Evolutionary conservation across 805 yeast genomes (phyloP).

Genomic region (Monosporozyma aquatica): DNA sequence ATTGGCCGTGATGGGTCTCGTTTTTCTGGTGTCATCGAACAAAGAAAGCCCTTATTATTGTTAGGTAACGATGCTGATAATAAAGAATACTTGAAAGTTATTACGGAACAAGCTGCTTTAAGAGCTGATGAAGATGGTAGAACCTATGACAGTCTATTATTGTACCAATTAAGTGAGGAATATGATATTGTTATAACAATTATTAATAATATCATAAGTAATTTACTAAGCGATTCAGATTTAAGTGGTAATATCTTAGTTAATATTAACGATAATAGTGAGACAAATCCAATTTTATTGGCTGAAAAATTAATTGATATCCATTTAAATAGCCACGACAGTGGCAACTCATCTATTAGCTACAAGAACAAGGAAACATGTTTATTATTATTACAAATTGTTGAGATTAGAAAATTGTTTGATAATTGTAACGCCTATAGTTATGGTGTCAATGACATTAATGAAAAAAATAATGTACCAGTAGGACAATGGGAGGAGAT

Average conservation of each 20-base stretch:
- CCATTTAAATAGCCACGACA: constrained; percentile 31
- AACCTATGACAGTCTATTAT: constrained; percentile 69
- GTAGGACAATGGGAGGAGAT: constrained; percentile 46
- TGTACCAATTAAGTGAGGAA: constrained; percentile 84
- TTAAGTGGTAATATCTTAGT: constrained; percentile 45
- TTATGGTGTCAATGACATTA: background rate
- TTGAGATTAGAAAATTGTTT: constrained; percentile 55
- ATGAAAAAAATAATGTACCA: background rate
- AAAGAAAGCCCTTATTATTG: constrained; percentile 55
- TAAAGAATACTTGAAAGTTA: constrained; percentile 52
- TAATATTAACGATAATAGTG: constrained; percentile 33
- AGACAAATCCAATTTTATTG: constrained; percentile 34
- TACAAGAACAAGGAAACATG: constrained; percentile 59
- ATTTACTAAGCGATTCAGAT: constrained; percentile 62
- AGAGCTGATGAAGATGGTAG: constrained; percentile 90
- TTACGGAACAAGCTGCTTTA: constrained; percentile 76
- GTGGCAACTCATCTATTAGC: constrained; percentile 45
- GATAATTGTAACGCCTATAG: constrained; percentile 28
- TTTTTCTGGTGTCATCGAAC: constrained; percentile 76
- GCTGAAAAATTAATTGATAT: constrained; percentile 29
- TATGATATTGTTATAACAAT: constrained; percentile 69
- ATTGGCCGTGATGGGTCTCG: constrained; percentile 67
- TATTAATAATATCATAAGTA: constrained; percentile 70
- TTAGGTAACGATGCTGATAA: constrained; percentile 46
- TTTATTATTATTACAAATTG: constrained; percentile 52